A percentile compares a stretch with the other conserved stretches of the same genome.
phyloP scores from a whole-genome alignment of 1,139 yeast genomes.

The Protomyces gravidus region DNA sequence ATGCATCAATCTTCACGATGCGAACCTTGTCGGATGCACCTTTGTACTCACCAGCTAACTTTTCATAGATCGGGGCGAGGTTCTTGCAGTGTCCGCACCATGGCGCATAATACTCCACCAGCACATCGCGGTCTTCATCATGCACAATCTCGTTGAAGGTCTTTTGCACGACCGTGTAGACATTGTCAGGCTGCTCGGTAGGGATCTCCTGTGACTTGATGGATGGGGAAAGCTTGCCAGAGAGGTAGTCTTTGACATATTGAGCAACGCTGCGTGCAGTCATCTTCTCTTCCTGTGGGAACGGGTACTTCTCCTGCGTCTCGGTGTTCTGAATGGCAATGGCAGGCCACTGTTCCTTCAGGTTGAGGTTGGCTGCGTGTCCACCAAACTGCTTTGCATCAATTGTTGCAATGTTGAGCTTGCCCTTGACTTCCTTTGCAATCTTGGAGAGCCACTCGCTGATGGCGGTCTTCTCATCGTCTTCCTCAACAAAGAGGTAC shows the following conservation, averaged over 20 bases:
- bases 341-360: conserved; percentile 83
- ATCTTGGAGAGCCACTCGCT: conserved; percentile 53
- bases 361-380: conserved; percentile 84
- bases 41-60: conserved; percentile 43
- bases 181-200: conserved; percentile 64
- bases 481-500: conserved; percentile 73
- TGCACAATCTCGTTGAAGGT: conserved; percentile 60
- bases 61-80: conserved; percentile 68
- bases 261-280: conserved; percentile 49
- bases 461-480: conserved; percentile 61
- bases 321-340: conserved; percentile 76
- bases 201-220: conserved; percentile 87
- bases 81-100: conserved; percentile 99
- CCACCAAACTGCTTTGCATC: conserved; percentile 77
- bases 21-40: conserved; percentile 42
- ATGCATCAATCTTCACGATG: conserved; percentile 43
- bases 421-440: conserved; percentile 74
- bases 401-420: conserved; percentile 79
- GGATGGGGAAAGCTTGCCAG: conserved; percentile 64
- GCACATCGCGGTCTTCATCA: conserved; percentile 72
- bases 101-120: conserved; percentile 93
- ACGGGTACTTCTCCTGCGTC: conserved; percentile 70
- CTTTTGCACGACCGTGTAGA: conserved; percentile 64
- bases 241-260: conserved; percentile 61
- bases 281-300: conserved; percentile 46